Conservation (phyloP, 345 rosid genomes). For the Euphorbia pulcherrima region DNA sequence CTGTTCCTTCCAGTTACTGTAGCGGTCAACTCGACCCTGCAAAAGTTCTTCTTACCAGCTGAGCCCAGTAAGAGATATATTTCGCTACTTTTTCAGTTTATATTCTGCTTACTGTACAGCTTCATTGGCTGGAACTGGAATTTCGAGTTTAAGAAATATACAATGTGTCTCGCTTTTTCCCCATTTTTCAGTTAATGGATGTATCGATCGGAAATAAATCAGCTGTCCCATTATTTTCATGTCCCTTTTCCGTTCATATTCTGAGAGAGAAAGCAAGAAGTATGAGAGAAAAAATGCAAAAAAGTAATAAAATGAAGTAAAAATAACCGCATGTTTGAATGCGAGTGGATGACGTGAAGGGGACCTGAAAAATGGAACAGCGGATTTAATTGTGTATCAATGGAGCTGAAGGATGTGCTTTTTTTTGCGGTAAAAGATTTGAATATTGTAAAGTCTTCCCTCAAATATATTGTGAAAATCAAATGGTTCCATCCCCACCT, state of each 20-base stretch:
- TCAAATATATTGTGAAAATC: neutral
- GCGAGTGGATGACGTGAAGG: too few species aligned
- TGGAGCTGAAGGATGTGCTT: slow-evolving; percentile 5
- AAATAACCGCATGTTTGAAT: too few species aligned
- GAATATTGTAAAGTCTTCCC: slow-evolving; percentile 1
- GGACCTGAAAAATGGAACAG: too few species aligned
- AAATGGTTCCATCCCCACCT: too few species aligned
- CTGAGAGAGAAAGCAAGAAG: too few species aligned
- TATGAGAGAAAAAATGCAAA: too few species aligned
- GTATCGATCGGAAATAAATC: neutral
- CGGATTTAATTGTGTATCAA: too few species aligned
- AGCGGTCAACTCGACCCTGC: slow-evolving; percentile 97
- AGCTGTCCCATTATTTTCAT: too few species aligned
- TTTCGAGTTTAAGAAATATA: neutral
- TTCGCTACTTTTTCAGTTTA: neutral
- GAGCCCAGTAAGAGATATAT: neutral
- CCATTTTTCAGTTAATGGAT: neutral
- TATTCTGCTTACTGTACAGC: slow-evolving; percentile 18
- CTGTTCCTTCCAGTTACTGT: slow-evolving; percentile 90
- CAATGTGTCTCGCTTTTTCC: too few species aligned
- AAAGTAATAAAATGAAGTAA: too few species aligned
- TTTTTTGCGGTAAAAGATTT: slow-evolving; percentile 8
- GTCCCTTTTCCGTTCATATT: too few species aligned
- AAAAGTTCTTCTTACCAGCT: slow-evolving; percentile 58
- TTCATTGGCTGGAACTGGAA: slow-evolving; percentile 18